These are phyloP conservation scores for Maudiozyma humilis DNA, from an alignment of 1,139 yeast genomes.

Conservation along the genomic window DNA sequence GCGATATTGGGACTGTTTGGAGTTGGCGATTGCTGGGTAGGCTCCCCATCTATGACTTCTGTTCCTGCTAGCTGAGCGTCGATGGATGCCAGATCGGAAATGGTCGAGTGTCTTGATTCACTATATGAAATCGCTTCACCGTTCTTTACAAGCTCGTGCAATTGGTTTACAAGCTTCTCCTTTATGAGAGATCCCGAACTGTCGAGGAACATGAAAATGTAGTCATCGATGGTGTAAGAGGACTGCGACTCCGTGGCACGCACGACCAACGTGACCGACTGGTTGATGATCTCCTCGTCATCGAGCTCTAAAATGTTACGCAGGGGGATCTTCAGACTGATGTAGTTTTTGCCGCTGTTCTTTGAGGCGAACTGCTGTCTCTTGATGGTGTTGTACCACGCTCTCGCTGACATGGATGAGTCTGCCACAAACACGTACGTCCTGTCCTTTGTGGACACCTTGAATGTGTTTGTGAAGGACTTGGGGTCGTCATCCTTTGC, in stretches of 20 bases:
- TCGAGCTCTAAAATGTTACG: slow-evolving; percentile 58
- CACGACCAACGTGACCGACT: slow-evolving; percentile 40
- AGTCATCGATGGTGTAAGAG: slow-evolving; percentile 53
- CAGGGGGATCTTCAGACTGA: slow-evolving; percentile 68
- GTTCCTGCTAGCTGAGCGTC: not conserved
- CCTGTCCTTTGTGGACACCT: slow-evolving; percentile 48
- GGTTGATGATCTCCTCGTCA: slow-evolving; percentile 42
- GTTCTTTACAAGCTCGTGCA: slow-evolving; percentile 10
- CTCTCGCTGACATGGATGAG: slow-evolving; percentile 59
- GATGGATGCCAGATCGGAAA: not conserved
- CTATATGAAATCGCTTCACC: slow-evolving; percentile 11
- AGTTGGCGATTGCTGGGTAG: not conserved
- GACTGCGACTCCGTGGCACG: slow-evolving; percentile 45
- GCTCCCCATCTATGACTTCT: not conserved
- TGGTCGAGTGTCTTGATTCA: not conserved
- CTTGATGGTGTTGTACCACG: slow-evolving; percentile 71
- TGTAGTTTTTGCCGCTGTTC: slow-evolving; percentile 57
- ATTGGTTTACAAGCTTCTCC: slow-evolving; percentile 12
- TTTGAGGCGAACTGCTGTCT: slow-evolving; percentile 69
- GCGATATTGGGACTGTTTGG: too few relatives aligned
- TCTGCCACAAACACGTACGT: slow-evolving; percentile 67
- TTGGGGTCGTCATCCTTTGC: slow-evolving; percentile 13
- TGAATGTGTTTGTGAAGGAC: slow-evolving; percentile 30
- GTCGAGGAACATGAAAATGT: slow-evolving; percentile 59
- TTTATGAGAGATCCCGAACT: slow-evolving; percentile 31